Evolutionary conservation across 2,329 filamentous ascomycete genomes (phyloP).

Genomic region (Catunica adiposa): DNA sequence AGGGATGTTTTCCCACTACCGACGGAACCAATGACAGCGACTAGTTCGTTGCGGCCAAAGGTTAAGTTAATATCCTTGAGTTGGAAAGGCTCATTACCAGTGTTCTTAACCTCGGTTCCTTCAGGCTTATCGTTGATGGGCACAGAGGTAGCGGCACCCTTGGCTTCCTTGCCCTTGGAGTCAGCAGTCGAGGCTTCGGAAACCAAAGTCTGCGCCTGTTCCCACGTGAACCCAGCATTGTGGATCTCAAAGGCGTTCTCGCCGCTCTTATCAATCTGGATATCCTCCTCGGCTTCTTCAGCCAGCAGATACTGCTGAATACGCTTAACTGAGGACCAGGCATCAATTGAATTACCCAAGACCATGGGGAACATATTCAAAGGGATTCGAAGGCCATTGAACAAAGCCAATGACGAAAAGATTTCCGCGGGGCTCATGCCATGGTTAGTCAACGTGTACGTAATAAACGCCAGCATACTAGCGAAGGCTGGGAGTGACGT

Average conservation of each 20-base stretch:
- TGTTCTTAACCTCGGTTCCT: slow-evolving; percentile 36
- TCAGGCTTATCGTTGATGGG: slow-evolving; percentile 18
- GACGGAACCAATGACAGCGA: slow-evolving; percentile 77
- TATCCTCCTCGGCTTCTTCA: slow-evolving; percentile 67
- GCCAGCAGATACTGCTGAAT: slow-evolving; percentile 78
- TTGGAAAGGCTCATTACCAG: slow-evolving; percentile 52
- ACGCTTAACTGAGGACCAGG: slow-evolving; percentile 65
- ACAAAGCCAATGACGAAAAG: slow-evolving; percentile 85
- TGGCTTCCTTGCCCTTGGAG: slow-evolving; percentile 21
- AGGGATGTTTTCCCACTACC: slow-evolving; percentile 83
- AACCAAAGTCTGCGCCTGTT: slow-evolving; percentile 42
- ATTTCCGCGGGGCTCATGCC: slow-evolving; percentile 56
- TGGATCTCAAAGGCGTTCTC: slow-evolving; percentile 56
- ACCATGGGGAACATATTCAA: slow-evolving; percentile 79
- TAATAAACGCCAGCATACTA: slow-evolving; percentile 89
- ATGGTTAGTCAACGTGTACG: slow-evolving; percentile 51
- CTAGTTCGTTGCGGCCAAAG: slow-evolving; percentile 57
- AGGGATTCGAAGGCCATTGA: slow-evolving; percentile 80
- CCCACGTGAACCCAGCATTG: slow-evolving; percentile 75
- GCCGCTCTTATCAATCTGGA: slow-evolving; percentile 36
- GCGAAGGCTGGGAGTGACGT: slow-evolving; percentile 85
- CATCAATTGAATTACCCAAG: slow-evolving; percentile 78
- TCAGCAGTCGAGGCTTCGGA: slow-evolving; percentile 27
- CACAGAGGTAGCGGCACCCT: slow-evolving; percentile 14
- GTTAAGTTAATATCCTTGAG: slow-evolving; percentile 51